Base-by-base conservation (phyloP, 169 alveolate species). In the Plasmodium reichenowi region DNA sequence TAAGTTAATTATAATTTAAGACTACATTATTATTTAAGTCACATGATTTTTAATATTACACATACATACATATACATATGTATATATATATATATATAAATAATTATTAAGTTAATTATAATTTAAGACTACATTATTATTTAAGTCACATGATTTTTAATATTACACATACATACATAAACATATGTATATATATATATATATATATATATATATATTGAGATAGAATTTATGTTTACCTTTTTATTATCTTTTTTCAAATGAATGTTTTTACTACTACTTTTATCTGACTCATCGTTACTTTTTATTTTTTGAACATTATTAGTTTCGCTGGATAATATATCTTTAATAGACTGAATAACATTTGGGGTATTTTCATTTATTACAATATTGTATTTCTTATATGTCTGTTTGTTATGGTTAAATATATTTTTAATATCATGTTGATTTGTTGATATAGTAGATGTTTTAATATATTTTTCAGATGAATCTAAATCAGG, bases 261-360 rank as follows among this genome's bases (percentile, higher is more conserved):
- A 72, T 60, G 32, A 9, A 45, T 62, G 24, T 38, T 22, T 56
- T 72, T 58, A 56, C 0, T 10, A 63, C 10, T 59, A 15, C 32
- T 68, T 17, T 29, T 24, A 54, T 58, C 73, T 17, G 68, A 76
- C 8, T 76, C 63, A 17, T 76, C 75, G 24, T 58, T 32, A 20
- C 20, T 32, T 67, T 68, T 83, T 13, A 4, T n/a, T 9, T 48
- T 12, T 38, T 58, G 68, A 7, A 50, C 13, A 8, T 56, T 62
- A 8, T 32, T 76, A 22, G 8, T 24, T 24, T 20, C 88, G 10
- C 6, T 32, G 6, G 48, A 6, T 83, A 83, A 20, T 58, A 68
- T 83, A 32, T 68, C 80, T 17, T 63, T 83, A 68, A 43, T 43
- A 7, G 17, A 24, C 6, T 68, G 83, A 13, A 83, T n/a, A 24